Evolutionary conservation across 1,284 basidiomycete species (phyloP).

Genomic region (Tilletia walkeri): DNA sequence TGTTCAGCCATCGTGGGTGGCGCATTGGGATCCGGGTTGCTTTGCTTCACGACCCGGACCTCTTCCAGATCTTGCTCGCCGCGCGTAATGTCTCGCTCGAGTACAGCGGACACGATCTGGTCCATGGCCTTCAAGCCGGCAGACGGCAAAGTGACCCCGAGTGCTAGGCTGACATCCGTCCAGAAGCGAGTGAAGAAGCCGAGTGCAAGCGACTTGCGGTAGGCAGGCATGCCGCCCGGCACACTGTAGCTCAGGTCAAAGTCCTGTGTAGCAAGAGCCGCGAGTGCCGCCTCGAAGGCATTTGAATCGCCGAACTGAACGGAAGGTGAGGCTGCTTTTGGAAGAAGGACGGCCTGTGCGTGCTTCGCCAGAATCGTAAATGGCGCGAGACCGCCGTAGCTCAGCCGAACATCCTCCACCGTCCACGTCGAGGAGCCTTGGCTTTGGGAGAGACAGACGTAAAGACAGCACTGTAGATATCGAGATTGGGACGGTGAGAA

Average conservation of each 20-base stretch:
- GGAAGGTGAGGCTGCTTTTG: neutral
- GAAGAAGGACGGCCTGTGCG: constrained; percentile 37
- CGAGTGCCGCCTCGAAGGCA: constrained; percentile 25
- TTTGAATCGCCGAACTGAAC: constrained; percentile 19
- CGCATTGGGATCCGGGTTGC: constrained; percentile 22
- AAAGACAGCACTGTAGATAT: constrained; percentile 20
- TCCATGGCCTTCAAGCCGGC: constrained; percentile 32
- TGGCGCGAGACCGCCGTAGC: constrained; percentile 57
- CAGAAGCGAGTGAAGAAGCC: constrained; percentile 57
- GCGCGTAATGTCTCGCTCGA: constrained; percentile 33
- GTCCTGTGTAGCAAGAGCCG: constrained; percentile 41
- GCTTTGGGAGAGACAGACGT: constrained; percentile 17
- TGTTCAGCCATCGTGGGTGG: constrained; percentile 22
- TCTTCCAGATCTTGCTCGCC: constrained; percentile 43
- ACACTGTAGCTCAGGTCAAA: constrained; percentile 54
- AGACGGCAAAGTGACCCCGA: neutral
- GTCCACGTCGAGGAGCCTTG: constrained; percentile 15
- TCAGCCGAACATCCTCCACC: constrained; percentile 43
- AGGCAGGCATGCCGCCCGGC: constrained; percentile 57
- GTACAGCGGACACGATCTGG: constrained; percentile 31
- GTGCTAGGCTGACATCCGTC: constrained; percentile 38
- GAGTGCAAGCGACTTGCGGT: constrained; percentile 54
- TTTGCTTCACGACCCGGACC: constrained; percentile 17
- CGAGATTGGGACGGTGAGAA: neutral
- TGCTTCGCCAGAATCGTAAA: constrained; percentile 38